Base-by-base conservation (phyloP, 768 basidiomycete species). In the Tubosaeta brunneosetosa region DNA sequence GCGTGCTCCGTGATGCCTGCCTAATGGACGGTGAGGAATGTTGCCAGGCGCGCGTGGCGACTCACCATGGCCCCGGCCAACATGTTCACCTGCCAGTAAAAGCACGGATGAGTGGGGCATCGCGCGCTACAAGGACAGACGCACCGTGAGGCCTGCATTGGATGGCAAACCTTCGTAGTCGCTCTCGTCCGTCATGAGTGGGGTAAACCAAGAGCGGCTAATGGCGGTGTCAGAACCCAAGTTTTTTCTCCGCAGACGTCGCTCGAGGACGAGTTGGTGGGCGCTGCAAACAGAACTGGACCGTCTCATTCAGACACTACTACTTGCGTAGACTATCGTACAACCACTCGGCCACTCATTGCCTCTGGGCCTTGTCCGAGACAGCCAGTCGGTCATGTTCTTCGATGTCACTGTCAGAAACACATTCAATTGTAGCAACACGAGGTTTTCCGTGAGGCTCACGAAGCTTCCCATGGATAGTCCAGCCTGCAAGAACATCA, bases 1-100 rank as follows among this genome's bases (percentile, higher is more conserved):
- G 94, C 90, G 74, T 99, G 97, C 70, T 99, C 97, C 49, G 94
- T 94, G 61, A 99, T 98, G 55, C 97, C 97, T 62, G 97, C 97
- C 94, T 95, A 67, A 25, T 53, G 26, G 59, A 41, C 10, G n/a
- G 26, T 69, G 19, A 71, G 58, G 22, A 22, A 22, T 49, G 52
- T 41, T 10, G 33, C 49, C 43, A 29, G 12, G 19, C 29, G 9
- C 29, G 29, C 29, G 33, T 34, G 40, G 40, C 42, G 38, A 80
- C 90, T 75, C 67, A 94, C 94, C 69, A 98, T 74, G 47, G 94
- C 94, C 56, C 97, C 97, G 22, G 97, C 97, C 63, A 93, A 72
- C 97, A 98, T 98, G 72, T 94, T 94, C 55, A 97, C 91, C 89
- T 91, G 29, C 22, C 22, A 22, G 22, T 6, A 51, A 55, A 47